Conservation (phyloP, 768 basidiomycete species). For the Termitomyces sp. region DNA sequence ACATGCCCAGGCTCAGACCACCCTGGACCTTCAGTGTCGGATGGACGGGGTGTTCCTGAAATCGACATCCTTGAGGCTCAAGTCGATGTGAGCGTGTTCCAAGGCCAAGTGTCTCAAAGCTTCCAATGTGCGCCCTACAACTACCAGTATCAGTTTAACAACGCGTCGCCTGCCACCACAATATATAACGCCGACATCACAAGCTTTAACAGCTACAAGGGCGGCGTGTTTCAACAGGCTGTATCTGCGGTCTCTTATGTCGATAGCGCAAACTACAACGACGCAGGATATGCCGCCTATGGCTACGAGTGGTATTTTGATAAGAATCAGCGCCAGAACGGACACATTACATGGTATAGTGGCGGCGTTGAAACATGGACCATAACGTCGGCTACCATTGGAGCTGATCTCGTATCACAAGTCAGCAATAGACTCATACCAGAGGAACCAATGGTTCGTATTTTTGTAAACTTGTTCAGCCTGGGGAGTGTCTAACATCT, state of each 20-base stretch:
- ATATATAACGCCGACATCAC: constrained; percentile 53
- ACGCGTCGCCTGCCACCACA: constrained; percentile 44
- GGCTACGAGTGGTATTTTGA: constrained; percentile 83
- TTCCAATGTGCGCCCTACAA: constrained; percentile 82
- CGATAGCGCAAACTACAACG: constrained; percentile 53
- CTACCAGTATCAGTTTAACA: constrained; percentile 58
- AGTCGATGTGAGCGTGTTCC: constrained; percentile 44
- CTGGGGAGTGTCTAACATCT: constrained; percentile 6
- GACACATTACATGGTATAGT: constrained; percentile 84
- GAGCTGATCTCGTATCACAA: constrained; percentile 52
- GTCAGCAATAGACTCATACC: constrained; percentile 72
- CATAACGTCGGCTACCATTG: constrained; percentile 60
- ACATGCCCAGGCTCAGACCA: constrained; percentile 86
- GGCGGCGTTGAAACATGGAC: constrained; percentile 70
- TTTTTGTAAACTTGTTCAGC: constrained; percentile 1
- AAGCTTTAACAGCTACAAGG: constrained; percentile 61
- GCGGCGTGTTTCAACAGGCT: constrained; percentile 74
- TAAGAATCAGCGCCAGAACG: constrained; percentile 57
- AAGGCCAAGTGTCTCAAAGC: constrained; percentile 76
- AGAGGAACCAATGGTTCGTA: constrained; percentile 89
- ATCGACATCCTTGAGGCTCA: constrained; percentile 92
- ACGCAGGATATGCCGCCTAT: constrained; percentile 52
- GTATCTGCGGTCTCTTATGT: constrained; percentile 59
- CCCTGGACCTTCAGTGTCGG: constrained; percentile 70
- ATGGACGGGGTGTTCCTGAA: constrained; percentile 84